phyloP scores from a whole-genome alignment of 2,329 filamentous ascomycete genomes.

The Pseudogymnoascus sp. region DNA sequence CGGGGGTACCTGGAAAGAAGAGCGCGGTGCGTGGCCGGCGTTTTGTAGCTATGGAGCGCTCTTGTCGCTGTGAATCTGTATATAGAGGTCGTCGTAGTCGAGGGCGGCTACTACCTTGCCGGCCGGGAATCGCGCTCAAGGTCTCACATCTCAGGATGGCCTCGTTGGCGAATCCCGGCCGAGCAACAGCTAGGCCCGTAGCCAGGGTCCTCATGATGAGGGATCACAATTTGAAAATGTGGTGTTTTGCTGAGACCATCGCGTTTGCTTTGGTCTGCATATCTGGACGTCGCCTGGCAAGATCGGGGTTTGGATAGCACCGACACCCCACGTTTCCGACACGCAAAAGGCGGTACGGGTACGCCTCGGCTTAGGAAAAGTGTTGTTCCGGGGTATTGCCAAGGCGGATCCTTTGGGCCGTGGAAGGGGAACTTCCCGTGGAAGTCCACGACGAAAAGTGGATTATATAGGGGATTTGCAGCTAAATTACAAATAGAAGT shows the following conservation, averaged over 20 bases:
- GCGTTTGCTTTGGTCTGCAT: neutral
- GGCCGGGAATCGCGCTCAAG: neutral
- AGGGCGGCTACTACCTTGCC: neutral
- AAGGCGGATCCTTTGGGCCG: no score
- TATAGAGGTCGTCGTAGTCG: neutral
- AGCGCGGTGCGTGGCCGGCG: slow-evolving; percentile 31
- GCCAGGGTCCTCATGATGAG: slow-evolving; percentile 5
- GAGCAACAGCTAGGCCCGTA: neutral
- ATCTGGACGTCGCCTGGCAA: neutral
- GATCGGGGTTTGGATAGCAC: neutral
- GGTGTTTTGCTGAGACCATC: neutral
- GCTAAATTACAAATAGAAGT: no score
- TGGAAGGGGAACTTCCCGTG: no score
- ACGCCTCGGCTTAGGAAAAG: neutral
- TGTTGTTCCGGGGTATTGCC: neutral
- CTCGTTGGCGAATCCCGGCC: neutral
- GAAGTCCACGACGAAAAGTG: no score
- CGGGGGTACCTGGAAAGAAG: slow-evolving; percentile 34
- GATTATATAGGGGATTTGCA: no score
- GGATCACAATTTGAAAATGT: neutral
- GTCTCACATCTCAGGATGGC: slow-evolving; percentile 4
- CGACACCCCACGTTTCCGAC: neutral
- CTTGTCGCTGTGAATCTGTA: neutral
- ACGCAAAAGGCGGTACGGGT: neutral
- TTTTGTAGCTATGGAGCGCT: neutral